Base-by-base conservation (phyloP, 805 yeast species). In the Candida maris region DNA sequence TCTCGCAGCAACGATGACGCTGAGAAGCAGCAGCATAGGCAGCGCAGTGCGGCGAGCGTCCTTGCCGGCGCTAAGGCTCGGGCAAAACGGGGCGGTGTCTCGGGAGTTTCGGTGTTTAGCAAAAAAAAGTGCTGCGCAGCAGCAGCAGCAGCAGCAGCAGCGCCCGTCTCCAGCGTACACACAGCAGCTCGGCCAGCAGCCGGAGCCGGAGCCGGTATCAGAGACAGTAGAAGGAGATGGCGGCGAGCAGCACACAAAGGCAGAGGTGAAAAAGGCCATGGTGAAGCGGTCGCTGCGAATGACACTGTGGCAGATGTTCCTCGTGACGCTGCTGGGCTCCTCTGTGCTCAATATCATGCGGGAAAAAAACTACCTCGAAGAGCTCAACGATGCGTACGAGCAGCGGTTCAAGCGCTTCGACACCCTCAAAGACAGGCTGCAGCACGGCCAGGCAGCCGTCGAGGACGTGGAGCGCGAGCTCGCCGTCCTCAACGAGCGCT, bases 331-430 rank as follows among this genome's bases (percentile, higher is more conserved):
- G 12, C 33, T 55, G 2, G 57, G 62, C 5, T 63, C 77, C 3
- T 67, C 68, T 4, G 74, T 70, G 4, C 62, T 74, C 23, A 76
- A 74, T 39, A 61, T 68, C 27, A 69, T 71, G 62, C 59, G 68
- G 32, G 68, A 61, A 37, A 59, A 71, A 29, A 70, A 68, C 39
- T 62, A 64, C 23, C 47, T 59, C n/a, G 78, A 72, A 22, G 61
- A 60, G 19, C 47, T 73, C 28, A 57, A 56, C 20, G 65, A 63
- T 20, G 63, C 64, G 14, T 71, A 71, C 44, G 46, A 48, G 6
- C 51, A 66, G 24, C 65, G 70, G 22, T 67, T 67, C 20, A 64
- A 62, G 23, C 56, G 56, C 14, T 62, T 71, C 24, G 46, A 46
- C 17, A 33, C 37, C 8, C 32, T 54, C 4, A 44, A 44, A 2